Percentiles rank a stretch among this genome's conserved stretches.
Evolutionary conservation across 768 basidiomycete species (phyloP).

Genomic region (Trametes sanguinea): DNA sequence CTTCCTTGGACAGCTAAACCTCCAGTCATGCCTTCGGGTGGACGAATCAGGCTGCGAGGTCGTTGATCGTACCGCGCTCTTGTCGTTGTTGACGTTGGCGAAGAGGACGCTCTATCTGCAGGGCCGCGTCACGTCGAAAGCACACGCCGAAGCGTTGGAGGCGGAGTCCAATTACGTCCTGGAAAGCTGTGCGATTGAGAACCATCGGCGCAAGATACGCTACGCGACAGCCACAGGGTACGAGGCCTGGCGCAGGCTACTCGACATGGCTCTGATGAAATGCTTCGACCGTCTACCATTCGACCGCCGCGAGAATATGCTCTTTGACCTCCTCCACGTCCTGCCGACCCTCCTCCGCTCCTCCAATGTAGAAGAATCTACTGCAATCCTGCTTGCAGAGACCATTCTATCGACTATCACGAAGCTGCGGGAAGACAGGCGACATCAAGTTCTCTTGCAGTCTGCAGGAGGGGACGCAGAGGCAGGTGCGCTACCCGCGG

Average conservation of each 20-base stretch:
- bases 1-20: slow-evolving; percentile 64
- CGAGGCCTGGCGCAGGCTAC: slow-evolving; percentile 80
- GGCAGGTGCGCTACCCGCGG: slow-evolving; percentile 73
- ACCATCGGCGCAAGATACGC: slow-evolving; percentile 80
- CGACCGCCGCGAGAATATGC: slow-evolving; percentile 82
- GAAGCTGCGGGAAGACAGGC: slow-evolving; percentile 83
- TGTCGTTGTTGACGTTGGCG: slow-evolving; percentile 66
- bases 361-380: slow-evolving; percentile 64
- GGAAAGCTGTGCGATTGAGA: slow-evolving; percentile 84
- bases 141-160: slow-evolving; percentile 65
- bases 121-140: slow-evolving; percentile 61
- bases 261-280: slow-evolving; percentile 85
- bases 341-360: slow-evolving; percentile 71
- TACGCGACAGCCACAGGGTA: slow-evolving; percentile 71
- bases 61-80: slow-evolving; percentile 71
- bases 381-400: slow-evolving; percentile 83
- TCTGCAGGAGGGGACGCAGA: slow-evolving; percentile 63
- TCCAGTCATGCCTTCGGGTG: slow-evolving; percentile 66
- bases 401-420: slow-evolving; percentile 80
- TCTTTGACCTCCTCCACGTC: slow-evolving; percentile 87
- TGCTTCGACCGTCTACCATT: slow-evolving; percentile 83
- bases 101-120: slow-evolving; percentile 65
- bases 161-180: slow-evolving; percentile 75
- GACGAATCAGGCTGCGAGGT: slow-evolving; percentile 79
- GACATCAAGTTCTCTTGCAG: slow-evolving; percentile 66